Base-by-base conservation (phyloP, 345 rosid species). In the Eucalyptus polybractea region DNA sequence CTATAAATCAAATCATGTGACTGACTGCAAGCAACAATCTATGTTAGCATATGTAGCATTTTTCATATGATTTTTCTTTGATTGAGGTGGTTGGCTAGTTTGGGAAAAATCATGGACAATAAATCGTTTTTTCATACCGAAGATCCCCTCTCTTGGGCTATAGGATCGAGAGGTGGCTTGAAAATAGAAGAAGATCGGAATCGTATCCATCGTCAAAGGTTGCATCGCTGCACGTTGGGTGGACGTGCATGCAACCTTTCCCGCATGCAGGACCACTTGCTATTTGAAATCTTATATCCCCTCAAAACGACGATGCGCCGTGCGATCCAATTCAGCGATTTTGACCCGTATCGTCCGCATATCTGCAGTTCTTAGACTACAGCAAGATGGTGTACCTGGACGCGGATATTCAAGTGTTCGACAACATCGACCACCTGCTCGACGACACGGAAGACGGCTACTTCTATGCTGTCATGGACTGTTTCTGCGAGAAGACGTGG, bases 401-500 rank as follows among this genome's bases (percentile, higher is more conserved):
- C 62, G 99, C 96, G 9, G 99, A 97, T 80, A 97, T 97, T 60
- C 97, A 97, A 93, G 98, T 96, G 25, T 97, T 87, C 72, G 97
- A 94, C 10, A 97, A 95, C 89, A 93, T 96, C 29, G 99, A 97
- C 93, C 89, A 94, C 81, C 95, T 97, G 37, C 95, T 97, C 8
- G 97, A 96, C 8, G 97, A 96, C 89, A 40, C 89, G 42, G 90
- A 93, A 19, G 96, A 93, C 47, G 97, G 97, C 31, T 91, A 93
- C 88, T 93, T 97, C 89, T 93, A 97, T 10, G 97, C 96, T 12
- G 97, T 92, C 47, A 95, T 93, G 97, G 98, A 96, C 91, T 97
- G 99, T 91, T 95, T 92, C 92, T 96, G 97, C 50, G 97, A 96
- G 97, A 92, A 94, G 88, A 92, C 94, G 13, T 97, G 99, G 99